Percentiles rank a stretch among this genome's conserved stretches.
Conservation (phyloP, 2,329 filamentous ascomycete genomes). For the Neonectria coccinea region DNA sequence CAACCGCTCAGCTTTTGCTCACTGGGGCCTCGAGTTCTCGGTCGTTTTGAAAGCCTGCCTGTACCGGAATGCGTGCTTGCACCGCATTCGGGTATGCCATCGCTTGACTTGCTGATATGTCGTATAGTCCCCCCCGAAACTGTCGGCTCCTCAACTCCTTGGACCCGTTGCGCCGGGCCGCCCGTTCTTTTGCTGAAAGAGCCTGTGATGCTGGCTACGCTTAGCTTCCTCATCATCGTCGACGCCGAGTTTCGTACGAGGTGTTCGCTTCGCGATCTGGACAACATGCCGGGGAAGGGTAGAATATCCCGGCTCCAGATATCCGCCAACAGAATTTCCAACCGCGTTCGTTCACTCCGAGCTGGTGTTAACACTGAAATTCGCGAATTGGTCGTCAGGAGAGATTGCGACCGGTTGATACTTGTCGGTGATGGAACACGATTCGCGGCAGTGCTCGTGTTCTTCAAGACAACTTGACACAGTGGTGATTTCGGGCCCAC, state of each 20-base stretch:
- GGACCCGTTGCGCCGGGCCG: conserved; percentile 56
- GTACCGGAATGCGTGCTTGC: conserved; percentile 27
- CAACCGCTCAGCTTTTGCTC: conserved; percentile 14
- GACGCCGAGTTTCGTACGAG: conserved; percentile 83
- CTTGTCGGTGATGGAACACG: conserved; percentile 58
- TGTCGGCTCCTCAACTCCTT: conserved; percentile 15
- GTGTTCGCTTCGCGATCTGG: conserved; percentile 73
- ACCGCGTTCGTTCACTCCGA: conserved; percentile 78
- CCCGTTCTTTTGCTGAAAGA: conserved; percentile 80
- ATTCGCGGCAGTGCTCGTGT: conserved; percentile 72
- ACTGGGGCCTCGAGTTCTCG: conserved; percentile 21
- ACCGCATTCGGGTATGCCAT: conserved; percentile 21
- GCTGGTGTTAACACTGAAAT: conserved; percentile 79
- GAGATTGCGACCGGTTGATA: conserved; percentile 83
- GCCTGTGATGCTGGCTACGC: conserved; percentile 81
- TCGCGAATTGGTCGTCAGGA: conserved; percentile 74
- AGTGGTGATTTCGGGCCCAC: conserved; percentile 75
- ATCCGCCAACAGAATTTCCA: conserved; percentile 80
- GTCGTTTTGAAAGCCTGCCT: conserved; percentile 25
- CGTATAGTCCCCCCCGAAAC: background rate
- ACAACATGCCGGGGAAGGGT: conserved; percentile 85
- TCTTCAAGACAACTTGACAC: conserved; percentile 86
- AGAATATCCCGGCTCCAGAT: conserved; percentile 86
- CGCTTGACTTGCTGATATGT: conserved; percentile 30
- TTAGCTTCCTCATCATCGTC: conserved; percentile 88